Evolutionary conservation across 345 rosid species (phyloP), one percentile per base, ranked within the genome.

Genomic region (Salix koriyanagi): DNA sequence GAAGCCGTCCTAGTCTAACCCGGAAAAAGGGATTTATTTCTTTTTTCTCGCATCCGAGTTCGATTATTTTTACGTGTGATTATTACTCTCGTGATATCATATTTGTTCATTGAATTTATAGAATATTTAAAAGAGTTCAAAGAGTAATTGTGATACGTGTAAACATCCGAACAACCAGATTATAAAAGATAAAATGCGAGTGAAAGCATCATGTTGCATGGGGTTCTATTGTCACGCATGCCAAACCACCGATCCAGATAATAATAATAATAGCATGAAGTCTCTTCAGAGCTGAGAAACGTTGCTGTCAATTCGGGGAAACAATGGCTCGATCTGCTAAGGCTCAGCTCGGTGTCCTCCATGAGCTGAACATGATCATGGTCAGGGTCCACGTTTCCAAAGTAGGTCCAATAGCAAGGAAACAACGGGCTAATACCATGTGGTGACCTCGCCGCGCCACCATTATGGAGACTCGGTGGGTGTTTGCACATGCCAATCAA

Each of bases 91-190:
- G 0, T 28, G 30, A 1, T 28, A 28, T 1, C 2, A 2, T 30
- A 30, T 2, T 30, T 30, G 0, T 30, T 2, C 0, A 30, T 2
- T 30, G 4, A 0, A 30, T 3, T 30, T 30, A 2, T 2, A 30
- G 4, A 30, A 1, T 30, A 30, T 30, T 30, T 30, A 30, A 30
- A 2, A 25, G 1, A 0, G 0, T 30, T 2, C 0, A 30, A 2
- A 30, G 30, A 28, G 0, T 28, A 28, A 1, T 28, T 28, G 0
- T 28, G 30, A 28, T 28, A 28, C 2, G 0, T 28, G 30, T 28
- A 28, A 28, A 0, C 2, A 0, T 26, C 28, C 28, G 0, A 1
- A 26, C 28, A 26, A 0, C 0, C 2, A 2, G 2, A 28, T 28
- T 30, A 30, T 2, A 28, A 28, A 28, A 28, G 1, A 28, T 1